Conservation (phyloP, 108 stramenopile genomes). For the Cyclotella choctawhatcheeana region DNA sequence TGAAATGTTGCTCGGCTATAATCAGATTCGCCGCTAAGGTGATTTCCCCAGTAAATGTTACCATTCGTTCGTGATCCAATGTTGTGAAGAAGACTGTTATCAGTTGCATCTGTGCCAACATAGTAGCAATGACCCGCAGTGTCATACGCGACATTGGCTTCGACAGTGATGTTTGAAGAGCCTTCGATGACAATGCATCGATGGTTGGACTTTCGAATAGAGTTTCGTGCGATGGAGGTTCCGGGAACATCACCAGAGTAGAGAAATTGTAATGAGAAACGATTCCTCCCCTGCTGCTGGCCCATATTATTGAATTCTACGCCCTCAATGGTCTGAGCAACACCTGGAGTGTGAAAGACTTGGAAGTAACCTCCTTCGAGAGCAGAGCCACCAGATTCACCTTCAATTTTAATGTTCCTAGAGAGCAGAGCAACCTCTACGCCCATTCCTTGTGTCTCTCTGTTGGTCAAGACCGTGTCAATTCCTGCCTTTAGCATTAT, state of each 20-base stretch:
- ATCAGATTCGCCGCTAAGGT: slow-evolving; percentile 34
- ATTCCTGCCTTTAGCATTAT: slow-evolving; percentile 51
- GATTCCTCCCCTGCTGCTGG: slow-evolving; percentile 47
- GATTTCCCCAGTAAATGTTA: slow-evolving; percentile 27
- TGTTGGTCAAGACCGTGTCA: slow-evolving; percentile 38
- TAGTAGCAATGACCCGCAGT: slow-evolving; percentile 50
- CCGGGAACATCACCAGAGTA: slow-evolving; percentile 46
- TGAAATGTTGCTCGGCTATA: slow-evolving; percentile 31
- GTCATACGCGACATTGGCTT: slow-evolving; percentile 64
- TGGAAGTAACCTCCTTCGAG: slow-evolving; percentile 58
- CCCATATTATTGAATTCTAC: slow-evolving; percentile 64
- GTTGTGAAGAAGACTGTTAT: slow-evolving; percentile 27
- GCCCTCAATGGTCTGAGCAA: slow-evolving; percentile 62
- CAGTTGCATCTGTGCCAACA: slow-evolving; percentile 29
- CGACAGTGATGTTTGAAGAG: slow-evolving; percentile 56
- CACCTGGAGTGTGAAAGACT: slow-evolving; percentile 61
- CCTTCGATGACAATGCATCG: slow-evolving; percentile 70
- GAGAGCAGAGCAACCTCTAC: slow-evolving; percentile 67
- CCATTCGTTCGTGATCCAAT: slow-evolving; percentile 45
- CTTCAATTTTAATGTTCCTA: slow-evolving; percentile 71
- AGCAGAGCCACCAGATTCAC: slow-evolving; percentile 38
- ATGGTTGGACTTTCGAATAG: slow-evolving; percentile 63
- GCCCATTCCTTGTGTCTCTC: slow-evolving; percentile 53
- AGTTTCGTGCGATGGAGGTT: slow-evolving; percentile 61
- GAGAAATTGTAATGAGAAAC: slow-evolving; percentile 67